Base-by-base conservation (phyloP, 805 yeast species). In the Jamesozyma spencerorum region DNA sequence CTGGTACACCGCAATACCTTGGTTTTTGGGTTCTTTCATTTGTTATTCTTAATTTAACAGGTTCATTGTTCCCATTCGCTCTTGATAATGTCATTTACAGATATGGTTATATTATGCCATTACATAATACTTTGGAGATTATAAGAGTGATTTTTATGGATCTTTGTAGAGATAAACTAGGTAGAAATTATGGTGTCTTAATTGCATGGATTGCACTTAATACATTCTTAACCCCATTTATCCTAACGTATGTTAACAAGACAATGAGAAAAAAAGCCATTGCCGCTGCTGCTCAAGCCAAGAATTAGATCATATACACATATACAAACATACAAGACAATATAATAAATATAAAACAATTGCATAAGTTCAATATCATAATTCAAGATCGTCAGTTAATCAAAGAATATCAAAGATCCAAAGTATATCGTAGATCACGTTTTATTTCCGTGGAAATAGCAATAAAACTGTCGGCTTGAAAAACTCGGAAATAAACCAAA, bases 21-120 rank as follows among this genome's bases (percentile, higher is more conserved):
- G 87, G 88, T 0, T 72, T 81, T 50, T 81, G 87, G 86, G 54
- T 83, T 48, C 64, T 81, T 41, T 68, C 74, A 43, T 82, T 83
- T 72, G 87, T 82, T 45, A 70, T 83, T 45, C 34, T 69, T 20
- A 83, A 83, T 53, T 75, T 81, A 39, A 64, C 87, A 2, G 80
- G 86, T 17, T 74, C 85, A 1, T 82, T 81, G 50, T 60, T 76
- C 11, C 81, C 88, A 13, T 57, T 82, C 49, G 81, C 73, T 2
- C 61, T 81, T 37, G 65, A 70, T 17, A 74, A 79, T 3, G 47
- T 57, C 11, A 67, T 82, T 45, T 82, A 65, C 62, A 60, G 79
- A 41, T 78, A 70, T 55, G 84, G 86, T 14, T 79, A 79, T 51
- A 80, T 73, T 17, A 63, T 77, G 65, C 92, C 92, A 3, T 68